Base-by-base conservation (phyloP, 139 green algal genomes). In the Choricystis sp. region DNA sequence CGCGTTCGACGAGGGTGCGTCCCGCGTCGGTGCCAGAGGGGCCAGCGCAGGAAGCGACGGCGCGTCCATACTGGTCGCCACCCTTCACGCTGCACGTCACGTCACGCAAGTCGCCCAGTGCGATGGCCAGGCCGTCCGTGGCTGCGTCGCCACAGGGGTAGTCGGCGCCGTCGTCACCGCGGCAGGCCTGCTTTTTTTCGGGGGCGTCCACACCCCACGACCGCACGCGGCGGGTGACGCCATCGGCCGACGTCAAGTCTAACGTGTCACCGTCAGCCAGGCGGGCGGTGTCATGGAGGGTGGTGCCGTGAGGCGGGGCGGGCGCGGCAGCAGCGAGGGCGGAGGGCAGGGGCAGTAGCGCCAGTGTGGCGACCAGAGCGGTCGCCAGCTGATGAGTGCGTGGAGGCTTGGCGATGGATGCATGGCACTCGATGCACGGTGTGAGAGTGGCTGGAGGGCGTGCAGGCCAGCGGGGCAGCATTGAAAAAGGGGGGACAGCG, bases 171-270 rank as follows among this genome's bases (percentile, higher is more conserved):
- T 58, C 30, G 2, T 28, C 30, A 26, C 79, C 60, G 14, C 24
- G 66, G 73, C 85, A 94, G 22, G 40, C 60, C 72, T 94, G 86
- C n/a, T 69, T 65, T 30, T 71, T 86, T 67, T 94, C 86, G 0
- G 85, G 85, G 0, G 86, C 86, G 59, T 93, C 86, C 14, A 94
- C 66, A 1, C 78, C 86, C 62, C 81, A 88, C 48, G 94, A 57
- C 1, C 86, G 71, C 14, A 85, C 67, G 3, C 68, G 65, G 19
- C n/a, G n/a, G n/a, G 66, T 72, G 48, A 59, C 68, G 25, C 57
- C 59, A 1, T 73, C 63, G 68, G 40, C 9, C 72, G 40, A 69
- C 61, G 26, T 79, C 19, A 94, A 76, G 57, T 77, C 74, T 16
- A 89, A 60, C 2, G 81, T 88, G 69, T 89, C 82, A 26, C 82